Percentiles rank a stretch among this genome's conserved stretches.
Conservation (phyloP, 148 eudicot species). For the Euryodendron excelsum region DNA sequence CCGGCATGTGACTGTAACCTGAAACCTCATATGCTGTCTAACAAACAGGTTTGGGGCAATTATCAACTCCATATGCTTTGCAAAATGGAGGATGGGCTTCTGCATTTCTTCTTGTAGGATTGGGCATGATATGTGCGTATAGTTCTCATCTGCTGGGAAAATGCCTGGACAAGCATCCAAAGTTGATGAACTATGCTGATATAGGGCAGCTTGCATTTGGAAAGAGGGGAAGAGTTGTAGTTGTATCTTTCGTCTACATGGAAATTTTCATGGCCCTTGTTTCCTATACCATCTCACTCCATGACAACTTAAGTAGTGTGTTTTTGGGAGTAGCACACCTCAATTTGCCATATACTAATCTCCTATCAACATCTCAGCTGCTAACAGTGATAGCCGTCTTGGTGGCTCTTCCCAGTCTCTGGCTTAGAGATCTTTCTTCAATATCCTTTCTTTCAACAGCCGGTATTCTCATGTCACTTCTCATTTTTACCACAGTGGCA, state of each 20-base stretch:
- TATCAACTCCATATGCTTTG: slow-evolving; percentile 70
- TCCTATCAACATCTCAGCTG: slow-evolving; percentile 51
- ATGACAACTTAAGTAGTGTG: slow-evolving; percentile 61
- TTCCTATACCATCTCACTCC: slow-evolving; percentile 83
- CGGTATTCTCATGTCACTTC: slow-evolving; percentile 60
- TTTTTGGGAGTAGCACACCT: slow-evolving; percentile 35
- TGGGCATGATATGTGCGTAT: slow-evolving; percentile 54
- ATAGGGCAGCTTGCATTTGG: slow-evolving; percentile 71
- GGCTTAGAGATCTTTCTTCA: slow-evolving; percentile 67
- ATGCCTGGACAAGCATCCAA: slow-evolving; percentile 53
- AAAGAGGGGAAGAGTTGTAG: slow-evolving; percentile 45
- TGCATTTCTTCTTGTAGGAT: slow-evolving; percentile 53
- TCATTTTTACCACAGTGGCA: slow-evolving; percentile 52
- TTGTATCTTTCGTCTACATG: slow-evolving; percentile 51
- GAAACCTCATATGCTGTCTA: neutral
- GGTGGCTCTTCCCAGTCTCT: slow-evolving; percentile 66
- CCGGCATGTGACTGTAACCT: neutral
- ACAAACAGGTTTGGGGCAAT: slow-evolving; percentile 65
- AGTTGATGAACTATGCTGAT: slow-evolving; percentile 58
- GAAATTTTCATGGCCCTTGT: slow-evolving; percentile 80
- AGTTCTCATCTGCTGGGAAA: slow-evolving; percentile 71
- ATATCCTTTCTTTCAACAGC: slow-evolving; percentile 68
- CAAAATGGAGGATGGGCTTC: slow-evolving; percentile 76
- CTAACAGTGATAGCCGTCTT: slow-evolving; percentile 61
- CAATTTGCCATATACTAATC: slow-evolving; percentile 18